A percentile compares a stretch with the other conserved stretches of the same genome.
These are phyloP conservation scores for Glaciozyma antarctica DNA, from an alignment of 768 basidiomycete genomes.

Conservation along the genomic window DNA sequence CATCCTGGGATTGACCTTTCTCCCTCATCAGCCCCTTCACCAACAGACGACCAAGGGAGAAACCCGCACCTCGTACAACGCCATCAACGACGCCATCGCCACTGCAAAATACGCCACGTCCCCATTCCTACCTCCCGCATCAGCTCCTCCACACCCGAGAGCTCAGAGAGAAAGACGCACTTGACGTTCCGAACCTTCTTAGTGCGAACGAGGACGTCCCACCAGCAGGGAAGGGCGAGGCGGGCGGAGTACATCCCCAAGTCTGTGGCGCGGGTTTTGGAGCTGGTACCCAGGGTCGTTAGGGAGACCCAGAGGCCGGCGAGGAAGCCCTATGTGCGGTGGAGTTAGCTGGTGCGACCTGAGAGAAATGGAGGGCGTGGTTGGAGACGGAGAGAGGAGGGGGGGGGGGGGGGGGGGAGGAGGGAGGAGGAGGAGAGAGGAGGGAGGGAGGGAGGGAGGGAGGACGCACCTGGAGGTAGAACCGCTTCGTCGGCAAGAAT, in stretches of 20 bases:
- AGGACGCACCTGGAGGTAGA: not conserved
- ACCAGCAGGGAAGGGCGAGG: not conserved
- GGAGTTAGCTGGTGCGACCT: not conserved
- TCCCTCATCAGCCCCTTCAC: too few species aligned
- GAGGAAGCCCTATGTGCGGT: not conserved
- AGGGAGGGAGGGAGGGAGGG: not conserved
- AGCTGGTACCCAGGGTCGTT: not conserved
- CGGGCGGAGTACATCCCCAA: not conserved
- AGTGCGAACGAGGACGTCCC: not conserved
- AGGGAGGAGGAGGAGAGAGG: not conserved
- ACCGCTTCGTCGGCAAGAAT: not conserved
- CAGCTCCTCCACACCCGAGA: not conserved
- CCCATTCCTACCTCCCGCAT: not conserved
- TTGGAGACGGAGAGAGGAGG: too few species aligned
- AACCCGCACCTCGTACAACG: not conserved
- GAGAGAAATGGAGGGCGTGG: too few species aligned
- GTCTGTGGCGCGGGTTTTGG: not conserved
- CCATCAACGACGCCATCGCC: not conserved
- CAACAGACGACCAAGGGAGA: not conserved
- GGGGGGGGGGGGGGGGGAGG: too few species aligned
- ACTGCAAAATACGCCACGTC: not conserved
- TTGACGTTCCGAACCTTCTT: not conserved
- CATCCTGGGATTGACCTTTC: not conserved
- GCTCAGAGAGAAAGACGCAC: not conserved
- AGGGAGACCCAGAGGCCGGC: slow-evolving; percentile 4